Percentiles rank a stretch among this genome's conserved stretches.
phyloP scores from a whole-genome alignment of 2,329 filamentous ascomycete genomes.

The Colletotrichum navitas region DNA sequence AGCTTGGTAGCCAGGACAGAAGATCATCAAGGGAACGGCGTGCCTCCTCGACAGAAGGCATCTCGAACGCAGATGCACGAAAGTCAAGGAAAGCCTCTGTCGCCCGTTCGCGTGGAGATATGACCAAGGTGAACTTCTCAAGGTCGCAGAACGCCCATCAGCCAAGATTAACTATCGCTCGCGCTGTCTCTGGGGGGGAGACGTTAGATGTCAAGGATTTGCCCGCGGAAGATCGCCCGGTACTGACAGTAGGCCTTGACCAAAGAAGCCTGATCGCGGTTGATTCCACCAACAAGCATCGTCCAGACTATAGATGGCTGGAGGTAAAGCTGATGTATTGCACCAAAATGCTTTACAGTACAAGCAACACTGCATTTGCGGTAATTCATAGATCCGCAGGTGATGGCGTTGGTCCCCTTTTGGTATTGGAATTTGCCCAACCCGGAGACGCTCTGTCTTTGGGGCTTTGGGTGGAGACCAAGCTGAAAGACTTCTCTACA shows the following conservation, averaged over 20 bases:
- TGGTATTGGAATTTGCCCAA: slow-evolving; percentile 21
- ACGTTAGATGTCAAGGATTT: neutral
- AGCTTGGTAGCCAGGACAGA: slow-evolving; percentile 9
- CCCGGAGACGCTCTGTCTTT: neutral
- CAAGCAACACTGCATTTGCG: neutral
- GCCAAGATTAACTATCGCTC: neutral
- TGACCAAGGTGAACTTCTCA: slow-evolving; percentile 4
- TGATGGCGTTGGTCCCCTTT: neutral
- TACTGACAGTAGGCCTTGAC: neutral
- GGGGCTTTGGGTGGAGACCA: slow-evolving; percentile 7
- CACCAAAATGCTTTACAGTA: neutral
- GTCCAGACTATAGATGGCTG: slow-evolving; percentile 20
- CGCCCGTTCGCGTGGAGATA: slow-evolving; percentile 8
- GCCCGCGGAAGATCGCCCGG: neutral
- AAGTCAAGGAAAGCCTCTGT: neutral
- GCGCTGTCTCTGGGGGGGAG: neutral
- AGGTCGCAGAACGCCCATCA: neutral
- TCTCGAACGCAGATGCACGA: neutral
- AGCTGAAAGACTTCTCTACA: neutral
- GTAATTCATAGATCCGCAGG: neutral
- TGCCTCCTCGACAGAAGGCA: neutral
- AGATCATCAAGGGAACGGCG: neutral
- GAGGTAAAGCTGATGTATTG: slow-evolving; percentile 28
- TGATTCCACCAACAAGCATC: neutral
- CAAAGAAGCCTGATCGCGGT: neutral